Percentiles rank a stretch among this genome's conserved stretches.
Evolutionary conservation across 176 grass and related monocot species (phyloP).

Genomic region (Oryza glumipatula): DNA sequence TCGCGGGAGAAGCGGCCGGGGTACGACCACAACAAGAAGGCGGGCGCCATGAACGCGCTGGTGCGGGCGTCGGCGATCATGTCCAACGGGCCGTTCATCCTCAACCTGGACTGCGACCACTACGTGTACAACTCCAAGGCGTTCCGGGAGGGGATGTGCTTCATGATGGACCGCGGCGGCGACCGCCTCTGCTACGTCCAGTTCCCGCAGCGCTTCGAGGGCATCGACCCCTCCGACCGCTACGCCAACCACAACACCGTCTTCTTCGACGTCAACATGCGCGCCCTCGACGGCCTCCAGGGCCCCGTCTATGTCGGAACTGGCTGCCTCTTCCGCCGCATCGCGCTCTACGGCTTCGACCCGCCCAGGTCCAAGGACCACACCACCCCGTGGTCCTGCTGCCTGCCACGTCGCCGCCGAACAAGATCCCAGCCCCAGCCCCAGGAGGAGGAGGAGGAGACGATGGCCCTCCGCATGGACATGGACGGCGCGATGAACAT

Average conservation of each 20-base stretch:
- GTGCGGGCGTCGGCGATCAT: slow-evolving; percentile 95
- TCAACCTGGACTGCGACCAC: slow-evolving; percentile 98
- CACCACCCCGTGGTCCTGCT: slow-evolving; percentile 52
- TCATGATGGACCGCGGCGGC: slow-evolving; percentile 98
- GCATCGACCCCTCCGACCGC: slow-evolving; percentile 93
- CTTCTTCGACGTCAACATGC: slow-evolving; percentile 99
- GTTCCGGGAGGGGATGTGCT: slow-evolving; percentile 90
- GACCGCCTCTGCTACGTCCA: slow-evolving; percentile 92
- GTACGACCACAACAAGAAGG: slow-evolving; percentile 99
- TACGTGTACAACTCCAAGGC: slow-evolving; percentile 93
- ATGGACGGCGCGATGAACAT: slow-evolving; percentile 72
- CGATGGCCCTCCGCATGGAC: slow-evolving; percentile 82
- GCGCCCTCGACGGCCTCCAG: slow-evolving; percentile 93
- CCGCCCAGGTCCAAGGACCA: slow-evolving; percentile 84
- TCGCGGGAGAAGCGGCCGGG: slow-evolving; percentile 94
- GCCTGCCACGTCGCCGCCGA: slow-evolving; percentile 49
- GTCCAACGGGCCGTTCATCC: slow-evolving; percentile 97
- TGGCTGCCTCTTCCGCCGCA: slow-evolving; percentile 95
- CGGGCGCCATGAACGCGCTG: slow-evolving; percentile 96
- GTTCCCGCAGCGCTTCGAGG: slow-evolving; percentile 94
- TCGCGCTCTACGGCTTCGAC: slow-evolving; percentile 93
- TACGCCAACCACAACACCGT: slow-evolving; percentile 98
- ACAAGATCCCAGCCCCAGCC: too few species aligned
- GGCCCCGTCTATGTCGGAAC: slow-evolving; percentile 96
- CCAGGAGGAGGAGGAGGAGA: slow-evolving; percentile 55